phyloP scores from a whole-genome alignment of 345 rosid species.

The Eucalyptus victrix region DNA sequence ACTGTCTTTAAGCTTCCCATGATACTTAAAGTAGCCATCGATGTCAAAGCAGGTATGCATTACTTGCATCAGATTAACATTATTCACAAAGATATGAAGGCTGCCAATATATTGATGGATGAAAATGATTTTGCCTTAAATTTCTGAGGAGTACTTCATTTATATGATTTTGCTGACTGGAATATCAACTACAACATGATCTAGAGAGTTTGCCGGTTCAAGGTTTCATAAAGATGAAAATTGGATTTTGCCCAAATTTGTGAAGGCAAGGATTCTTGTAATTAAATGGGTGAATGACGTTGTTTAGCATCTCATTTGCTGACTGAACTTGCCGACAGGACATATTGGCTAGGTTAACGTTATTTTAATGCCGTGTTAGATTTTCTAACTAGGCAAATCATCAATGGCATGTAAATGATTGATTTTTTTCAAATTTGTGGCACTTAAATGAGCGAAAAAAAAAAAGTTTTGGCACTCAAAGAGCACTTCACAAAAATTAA shows the following conservation, averaged over 20 bases:
- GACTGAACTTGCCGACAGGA: accelerated
- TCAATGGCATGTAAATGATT: accelerated
- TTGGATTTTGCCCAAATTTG: too few relatives aligned
- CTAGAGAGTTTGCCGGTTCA: too few relatives aligned
- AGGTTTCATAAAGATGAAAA: too few relatives aligned
- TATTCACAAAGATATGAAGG: slow-evolving; percentile 6
- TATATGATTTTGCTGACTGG: not conserved
- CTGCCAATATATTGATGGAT: slow-evolving; percentile 7
- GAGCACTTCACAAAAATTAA: accelerated
- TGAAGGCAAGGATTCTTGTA: too few relatives aligned
- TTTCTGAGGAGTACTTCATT: not conserved
- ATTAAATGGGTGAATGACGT: too few relatives aligned
- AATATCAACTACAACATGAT: not conserved
- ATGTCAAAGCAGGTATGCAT: slow-evolving; percentile 1
- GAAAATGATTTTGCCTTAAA: not conserved
- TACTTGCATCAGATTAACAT: slow-evolving; percentile 10
- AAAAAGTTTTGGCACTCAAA: too few relatives aligned
- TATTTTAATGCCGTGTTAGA: too few relatives aligned
- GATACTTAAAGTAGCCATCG: slow-evolving; percentile 5
- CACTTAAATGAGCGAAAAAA: too few relatives aligned
- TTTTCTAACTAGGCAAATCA: accelerated
- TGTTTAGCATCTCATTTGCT: too few relatives aligned
- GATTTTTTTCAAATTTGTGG: too few relatives aligned
- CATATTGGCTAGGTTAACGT: too few relatives aligned
- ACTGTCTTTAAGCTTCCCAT: not conserved